Evolutionary conservation across 805 yeast species (phyloP).

Genomic region (Candida namnaoensis): DNA sequence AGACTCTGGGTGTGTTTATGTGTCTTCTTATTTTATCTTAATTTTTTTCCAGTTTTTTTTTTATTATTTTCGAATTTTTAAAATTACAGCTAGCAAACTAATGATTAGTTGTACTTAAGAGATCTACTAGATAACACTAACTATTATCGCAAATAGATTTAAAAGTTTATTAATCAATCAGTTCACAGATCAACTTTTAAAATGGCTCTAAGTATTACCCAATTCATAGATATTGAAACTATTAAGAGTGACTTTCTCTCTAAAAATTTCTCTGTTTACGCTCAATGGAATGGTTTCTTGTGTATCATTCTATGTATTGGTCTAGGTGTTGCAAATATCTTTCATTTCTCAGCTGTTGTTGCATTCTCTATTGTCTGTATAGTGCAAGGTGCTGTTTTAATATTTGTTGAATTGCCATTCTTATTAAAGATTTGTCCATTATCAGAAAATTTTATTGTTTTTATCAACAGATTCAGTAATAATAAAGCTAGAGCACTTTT

Average conservation of each 20-base stretch:
- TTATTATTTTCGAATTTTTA: too few relatives aligned
- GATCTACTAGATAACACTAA: too few relatives aligned
- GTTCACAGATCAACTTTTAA: too few relatives aligned
- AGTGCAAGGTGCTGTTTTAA: constrained; percentile 72
- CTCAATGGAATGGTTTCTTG: constrained; percentile 79
- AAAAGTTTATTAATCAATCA: too few relatives aligned
- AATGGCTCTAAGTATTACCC: constrained; percentile 36
- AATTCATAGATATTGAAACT: constrained; percentile 39
- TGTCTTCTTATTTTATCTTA: too few relatives aligned
- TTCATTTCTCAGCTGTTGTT: constrained; percentile 78
- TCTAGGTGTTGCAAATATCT: constrained; percentile 87
- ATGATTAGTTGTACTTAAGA: too few relatives aligned
- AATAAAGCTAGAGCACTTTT: constrained; percentile 85
- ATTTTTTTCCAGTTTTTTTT: too few relatives aligned
- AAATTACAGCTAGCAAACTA: too few relatives aligned
- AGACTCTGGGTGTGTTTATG: too few relatives aligned
- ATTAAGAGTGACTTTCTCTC: constrained; percentile 50
- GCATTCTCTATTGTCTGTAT: constrained; percentile 72
- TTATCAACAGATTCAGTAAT: constrained; percentile 68
- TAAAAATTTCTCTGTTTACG: constrained; percentile 67
- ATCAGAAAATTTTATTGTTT: constrained; percentile 72
- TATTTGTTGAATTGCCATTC: constrained; percentile 90
- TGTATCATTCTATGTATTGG: constrained; percentile 76
- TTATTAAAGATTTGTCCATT: constrained; percentile 84
- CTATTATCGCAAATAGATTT: too few relatives aligned